phyloP scores from a whole-genome alignment of 805 yeast genomes.

The Novakomyces olei region DNA sequence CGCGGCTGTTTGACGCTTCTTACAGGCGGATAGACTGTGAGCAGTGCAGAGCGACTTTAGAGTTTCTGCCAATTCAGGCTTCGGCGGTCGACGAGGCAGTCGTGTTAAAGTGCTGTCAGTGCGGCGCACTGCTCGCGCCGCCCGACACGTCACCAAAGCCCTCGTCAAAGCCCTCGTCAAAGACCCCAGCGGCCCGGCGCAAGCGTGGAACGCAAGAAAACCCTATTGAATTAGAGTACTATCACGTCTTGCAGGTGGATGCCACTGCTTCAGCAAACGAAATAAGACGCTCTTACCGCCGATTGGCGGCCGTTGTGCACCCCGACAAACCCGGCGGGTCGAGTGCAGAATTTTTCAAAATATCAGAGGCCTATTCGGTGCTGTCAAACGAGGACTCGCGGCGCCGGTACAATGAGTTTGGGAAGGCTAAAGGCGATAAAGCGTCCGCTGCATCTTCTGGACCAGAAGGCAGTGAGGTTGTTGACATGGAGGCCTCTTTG shows the following conservation, averaged over 20 bases:
- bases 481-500: not conserved
- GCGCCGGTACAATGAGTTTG: not conserved
- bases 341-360: not conserved
- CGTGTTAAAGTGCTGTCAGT: no score
- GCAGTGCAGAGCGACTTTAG: no score
- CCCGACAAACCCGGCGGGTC: not conserved
- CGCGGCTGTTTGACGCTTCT: no score
- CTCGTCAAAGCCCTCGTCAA: no score
- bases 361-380: not conserved
- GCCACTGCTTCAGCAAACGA: conserved; percentile 22
- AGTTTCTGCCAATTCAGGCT: no score
- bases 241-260: conserved; percentile 26
- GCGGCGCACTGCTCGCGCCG: no score
- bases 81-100: no score
- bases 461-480: not conserved
- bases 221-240: conserved; percentile 11
- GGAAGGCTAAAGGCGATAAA: not conserved
- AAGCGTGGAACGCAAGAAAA: not conserved
- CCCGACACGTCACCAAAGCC: no score
- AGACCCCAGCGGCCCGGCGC: no score
- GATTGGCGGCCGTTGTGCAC: conserved; percentile 20
- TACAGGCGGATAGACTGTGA: no score
- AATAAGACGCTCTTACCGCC: conserved; percentile 46
- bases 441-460: no score
- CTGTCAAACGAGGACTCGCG: not conserved